Evolutionary conservation across 495 filamentous ascomycete genomes (phyloP), one percentile per base, ranked within the genome.

Genomic region (Delitschia confertaspora): DNA sequence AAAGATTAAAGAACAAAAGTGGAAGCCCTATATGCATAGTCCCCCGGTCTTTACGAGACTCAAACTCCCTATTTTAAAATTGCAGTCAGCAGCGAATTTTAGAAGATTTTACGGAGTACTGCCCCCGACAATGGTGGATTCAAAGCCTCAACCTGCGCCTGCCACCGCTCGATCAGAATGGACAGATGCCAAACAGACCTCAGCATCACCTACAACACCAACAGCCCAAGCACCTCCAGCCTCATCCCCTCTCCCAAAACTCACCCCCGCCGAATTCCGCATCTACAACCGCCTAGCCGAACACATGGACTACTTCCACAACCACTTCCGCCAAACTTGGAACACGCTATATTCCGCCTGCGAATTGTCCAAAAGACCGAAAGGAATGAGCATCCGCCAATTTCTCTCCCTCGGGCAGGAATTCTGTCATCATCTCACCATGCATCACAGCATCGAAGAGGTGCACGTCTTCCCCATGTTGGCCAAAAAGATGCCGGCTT

Each of bases 381-480:
- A 60, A 3, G 66, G 65, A 40, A 67, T 84, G 58, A 74, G 76
- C 7, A 69, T 85, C 11, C 71, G 73, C 23, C 68, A 75, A 37
- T 80, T 89, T 59, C 61, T 88, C 49, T 59, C 64, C 56, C 69
- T 69, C 17, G 82, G 79, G 2, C 60, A 83, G 4, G 60, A 75
- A 5, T 88, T 94, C 62, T 69, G 72, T 39, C 66, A 68, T 4
- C 75, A 83, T 40, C 74, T 95, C 2, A 70, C 76, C 23, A 64
- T 78, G 41, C 88, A 95, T 69, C 88, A 95, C 65, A 64, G 58
- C 25, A 88, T 94, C 51, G 88, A 95, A 61, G 88, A 95, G 60
- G 67, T 69, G 17, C 77, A 88, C 54, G 69, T 95, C 27, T 91
- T 91, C 61, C 88, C 88, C 11, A 45, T 80, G 3, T 71, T 95